Percentiles rank a stretch among this genome's conserved stretches.
Evolutionary conservation across 2,329 filamentous ascomycete genomes (phyloP).

Genomic region (Cercospora sp.): DNA sequence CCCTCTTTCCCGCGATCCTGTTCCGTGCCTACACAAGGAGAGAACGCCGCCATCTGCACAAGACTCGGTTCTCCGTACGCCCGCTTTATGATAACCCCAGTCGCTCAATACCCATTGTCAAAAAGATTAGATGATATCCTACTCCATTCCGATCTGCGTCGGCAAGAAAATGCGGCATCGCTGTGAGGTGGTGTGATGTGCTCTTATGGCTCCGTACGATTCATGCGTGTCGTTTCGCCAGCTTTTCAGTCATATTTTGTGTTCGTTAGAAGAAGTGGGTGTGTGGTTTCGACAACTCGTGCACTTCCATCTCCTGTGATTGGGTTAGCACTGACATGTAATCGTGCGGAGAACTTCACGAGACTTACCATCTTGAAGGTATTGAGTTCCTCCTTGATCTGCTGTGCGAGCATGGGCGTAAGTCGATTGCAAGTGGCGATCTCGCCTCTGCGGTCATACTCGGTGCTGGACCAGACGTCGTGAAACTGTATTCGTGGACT

Average conservation of each 20-base stretch:
- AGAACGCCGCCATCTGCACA: constrained; percentile 15
- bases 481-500: constrained; percentile 92
- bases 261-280: constrained; percentile 95
- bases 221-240: constrained; percentile 25
- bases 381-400: constrained; percentile 99
- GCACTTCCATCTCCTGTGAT: constrained; percentile 97
- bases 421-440: constrained; percentile 97
- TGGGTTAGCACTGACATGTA: constrained; percentile 44
- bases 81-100: constrained; percentile 17
- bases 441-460: constrained; percentile 94
- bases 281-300: constrained; percentile 98
- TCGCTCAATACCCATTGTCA: constrained; percentile 19
- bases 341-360: neutral
- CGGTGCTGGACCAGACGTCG: constrained; percentile 92
- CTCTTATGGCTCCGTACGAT: constrained; percentile 24
- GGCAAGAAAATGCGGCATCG: constrained; percentile 20
- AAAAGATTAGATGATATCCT: constrained; percentile 28
- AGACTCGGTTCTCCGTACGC: constrained; percentile 14
- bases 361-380: constrained; percentile 93
- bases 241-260: constrained; percentile 18
- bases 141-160: constrained; percentile 17
- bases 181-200: constrained; percentile 14
- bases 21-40: constrained; percentile 11
- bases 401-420: constrained; percentile 94
- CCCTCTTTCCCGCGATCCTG: constrained; percentile 1